Base-by-base conservation (phyloP, 139 green algal species). In the Chlamydomonas eustigma region DNA sequence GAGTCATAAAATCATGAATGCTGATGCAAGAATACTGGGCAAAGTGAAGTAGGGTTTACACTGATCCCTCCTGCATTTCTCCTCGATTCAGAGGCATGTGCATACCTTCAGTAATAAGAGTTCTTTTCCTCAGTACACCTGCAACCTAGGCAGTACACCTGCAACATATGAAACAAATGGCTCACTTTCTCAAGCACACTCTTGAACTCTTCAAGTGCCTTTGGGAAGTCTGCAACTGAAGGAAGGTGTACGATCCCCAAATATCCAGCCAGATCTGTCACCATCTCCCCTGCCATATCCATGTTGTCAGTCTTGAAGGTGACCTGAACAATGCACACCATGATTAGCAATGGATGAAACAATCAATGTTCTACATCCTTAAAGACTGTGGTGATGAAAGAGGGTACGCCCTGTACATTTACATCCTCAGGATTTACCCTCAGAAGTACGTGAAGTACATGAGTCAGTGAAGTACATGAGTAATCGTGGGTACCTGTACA, bases 211-310 rank as follows among this genome's bases (percentile, higher is more conserved):
- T 84, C 66, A 88, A 93, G 90, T 12, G 86, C 78, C 5, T 33
- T 4, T 3, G 90, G 88, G 78, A 91, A 93, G 78, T 91, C 76
- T 3, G 78, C 79, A 2, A 37, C 73, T n/a, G 77, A 84, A 64
- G 86, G 51, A 5, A 94, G 73, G 30, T 92, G 81, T 25, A 63
- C 18, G 0, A 91, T 31, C 4, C 65, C 78, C 22, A 92, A 68
- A 63, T 84, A 86, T 12, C 73, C 50, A 2, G 79, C 79, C 50
- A 92, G 51, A 74, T 94, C 90, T 39, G 85, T 82, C 28, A 94
- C 82, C 65, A 93, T 74, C 44, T 92, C 87, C 1, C 85, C 91
- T 22, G 82, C 88, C 39, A 91, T 68, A 36, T 90, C 85, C 80
- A 94, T 88, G 75, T 87, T 81, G 71, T 95, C 88, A 4, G 80